Conservation (phyloP, 2,329 filamentous ascomycete species). For the Rasamsonia emersonii region DNA sequence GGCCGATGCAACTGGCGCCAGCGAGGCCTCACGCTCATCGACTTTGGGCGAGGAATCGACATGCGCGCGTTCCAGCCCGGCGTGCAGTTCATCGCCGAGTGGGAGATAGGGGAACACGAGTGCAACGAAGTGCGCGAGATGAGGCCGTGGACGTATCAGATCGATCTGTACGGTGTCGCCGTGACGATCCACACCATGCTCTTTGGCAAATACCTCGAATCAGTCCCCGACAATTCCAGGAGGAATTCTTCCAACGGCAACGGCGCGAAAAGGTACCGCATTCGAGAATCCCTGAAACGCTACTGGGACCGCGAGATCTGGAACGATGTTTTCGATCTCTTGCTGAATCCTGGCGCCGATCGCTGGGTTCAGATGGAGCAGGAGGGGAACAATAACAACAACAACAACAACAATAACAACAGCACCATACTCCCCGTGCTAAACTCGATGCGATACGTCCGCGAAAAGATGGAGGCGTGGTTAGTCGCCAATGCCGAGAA, state of each 20-base stretch:
- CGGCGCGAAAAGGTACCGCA: conserved; percentile 58
- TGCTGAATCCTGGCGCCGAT: conserved; percentile 64
- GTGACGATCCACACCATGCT: conserved; percentile 80
- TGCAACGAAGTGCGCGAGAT: conserved; percentile 94
- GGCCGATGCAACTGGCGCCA: conserved; percentile 69
- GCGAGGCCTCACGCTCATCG: conserved; percentile 79
- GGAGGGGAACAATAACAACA: conserved; percentile 4
- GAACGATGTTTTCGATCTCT: conserved; percentile 69
- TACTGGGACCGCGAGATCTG: conserved; percentile 97
- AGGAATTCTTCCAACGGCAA: conserved; percentile 8
- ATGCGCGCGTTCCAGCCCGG: conserved; percentile 72
- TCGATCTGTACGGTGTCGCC: conserved; percentile 90
- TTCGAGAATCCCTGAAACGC: conserved; percentile 76
- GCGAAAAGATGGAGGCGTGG: conserved; percentile 78
- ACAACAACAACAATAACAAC: conserved; percentile 3
- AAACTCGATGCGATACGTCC: conserved; percentile 57
- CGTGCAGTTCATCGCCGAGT: conserved; percentile 89
- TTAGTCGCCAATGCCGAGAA: conserved; percentile 73
- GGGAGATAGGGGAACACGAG: conserved; percentile 79
- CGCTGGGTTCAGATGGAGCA: conserved; percentile 56
- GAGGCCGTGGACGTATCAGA: conserved; percentile 93
- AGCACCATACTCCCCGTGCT: conserved; percentile 59
- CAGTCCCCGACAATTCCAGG: conserved; percentile 38
- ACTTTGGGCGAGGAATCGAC: conserved; percentile 91
- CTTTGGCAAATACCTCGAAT: conserved; percentile 93